Conservation (phyloP, 2,329 filamentous ascomycete genomes). For the Colletotrichum lini region DNA sequence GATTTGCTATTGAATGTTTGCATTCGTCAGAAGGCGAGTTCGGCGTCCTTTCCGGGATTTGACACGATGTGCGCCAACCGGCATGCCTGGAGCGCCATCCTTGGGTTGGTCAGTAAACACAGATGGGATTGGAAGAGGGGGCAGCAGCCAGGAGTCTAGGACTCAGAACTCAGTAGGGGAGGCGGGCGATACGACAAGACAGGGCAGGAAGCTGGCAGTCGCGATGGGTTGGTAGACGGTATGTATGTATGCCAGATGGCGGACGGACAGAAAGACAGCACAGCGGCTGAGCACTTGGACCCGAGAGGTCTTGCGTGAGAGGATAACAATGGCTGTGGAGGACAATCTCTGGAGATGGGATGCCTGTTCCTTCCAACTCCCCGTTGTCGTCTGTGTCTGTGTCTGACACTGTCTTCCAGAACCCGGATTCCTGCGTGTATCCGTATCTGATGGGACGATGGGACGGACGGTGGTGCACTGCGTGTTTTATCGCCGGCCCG, state of each 20-base stretch:
- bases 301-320: slow-evolving; percentile 1
- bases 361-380: slow-evolving; percentile 30
- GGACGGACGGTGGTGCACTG: slow-evolving; percentile 37
- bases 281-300: slow-evolving; percentile 33
- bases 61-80: slow-evolving; percentile 6
- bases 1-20: slow-evolving; percentile 22
- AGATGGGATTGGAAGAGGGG: background rate
- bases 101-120: background rate
- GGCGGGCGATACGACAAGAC: slow-evolving; percentile 10
- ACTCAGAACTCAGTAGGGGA: background rate
- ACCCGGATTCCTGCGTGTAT: slow-evolving; percentile 5
- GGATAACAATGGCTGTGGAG: background rate
- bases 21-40: slow-evolving; percentile 14
- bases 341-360: slow-evolving; percentile 33
- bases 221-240: background rate
- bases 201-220: background rate
- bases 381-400: slow-evolving; percentile 15
- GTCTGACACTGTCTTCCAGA: slow-evolving; percentile 25
- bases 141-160: slow-evolving; percentile 10
- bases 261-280: slow-evolving; percentile 6
- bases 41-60: background rate
- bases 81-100: background rate
- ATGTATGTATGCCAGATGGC: background rate
- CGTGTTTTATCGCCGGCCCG: slow-evolving; percentile 40
- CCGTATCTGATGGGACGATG: slow-evolving; percentile 36